Conservation (phyloP, 192 early-diverging fungal species). For the Anaeromyces robustus region DNA sequence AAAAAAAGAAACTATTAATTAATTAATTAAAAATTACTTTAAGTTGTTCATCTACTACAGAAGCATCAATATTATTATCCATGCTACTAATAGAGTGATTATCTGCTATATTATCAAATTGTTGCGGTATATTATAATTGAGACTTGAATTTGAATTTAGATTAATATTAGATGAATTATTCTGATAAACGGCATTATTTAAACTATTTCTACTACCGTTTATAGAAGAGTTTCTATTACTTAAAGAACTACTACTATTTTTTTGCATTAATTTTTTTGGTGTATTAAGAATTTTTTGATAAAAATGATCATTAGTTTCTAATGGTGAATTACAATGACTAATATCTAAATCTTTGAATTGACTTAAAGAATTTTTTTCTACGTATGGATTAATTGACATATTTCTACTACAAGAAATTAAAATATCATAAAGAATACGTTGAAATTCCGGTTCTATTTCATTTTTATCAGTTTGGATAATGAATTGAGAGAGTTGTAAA, state of each 20-base stretch:
- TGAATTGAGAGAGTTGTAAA: conserved; percentile 37
- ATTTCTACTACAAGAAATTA: not conserved
- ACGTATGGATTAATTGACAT: not conserved
- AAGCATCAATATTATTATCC: not conserved
- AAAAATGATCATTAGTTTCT: not conserved
- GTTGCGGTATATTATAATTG: no score
- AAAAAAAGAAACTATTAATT: no score
- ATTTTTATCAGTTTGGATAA: conserved; percentile 2
- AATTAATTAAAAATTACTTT: not conserved
- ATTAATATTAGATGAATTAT: not conserved
- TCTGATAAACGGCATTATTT: not conserved
- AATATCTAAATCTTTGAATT: not conserved
- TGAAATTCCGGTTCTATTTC: not conserved
- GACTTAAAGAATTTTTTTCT: not conserved
- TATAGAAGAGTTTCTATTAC: not conserved
- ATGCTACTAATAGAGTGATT: not conserved
- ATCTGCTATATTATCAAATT: no score
- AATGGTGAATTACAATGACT: not conserved
- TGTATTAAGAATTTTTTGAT: not conserved
- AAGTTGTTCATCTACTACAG: not conserved
- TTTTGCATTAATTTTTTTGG: not conserved
- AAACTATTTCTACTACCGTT: not conserved
- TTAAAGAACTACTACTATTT: not conserved
- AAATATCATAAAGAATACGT: not conserved
- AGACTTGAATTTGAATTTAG: not conserved